These are phyloP conservation scores for Phytopythium vexans DNA, from an alignment of 352 stramenopile species.

Conservation along the genomic window DNA sequence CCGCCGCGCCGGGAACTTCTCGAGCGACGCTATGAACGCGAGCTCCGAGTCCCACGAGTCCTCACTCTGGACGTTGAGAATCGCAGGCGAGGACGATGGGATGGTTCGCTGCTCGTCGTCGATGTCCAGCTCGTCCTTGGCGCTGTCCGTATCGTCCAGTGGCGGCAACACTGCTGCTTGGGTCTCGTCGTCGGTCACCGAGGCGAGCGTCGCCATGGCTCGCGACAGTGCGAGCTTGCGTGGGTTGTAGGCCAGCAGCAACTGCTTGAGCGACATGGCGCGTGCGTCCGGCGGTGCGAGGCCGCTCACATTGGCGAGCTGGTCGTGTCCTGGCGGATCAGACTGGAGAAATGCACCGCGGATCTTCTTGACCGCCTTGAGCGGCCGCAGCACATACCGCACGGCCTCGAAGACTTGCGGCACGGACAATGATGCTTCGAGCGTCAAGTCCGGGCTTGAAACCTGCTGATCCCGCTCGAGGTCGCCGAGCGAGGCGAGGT, in stretches of 20 bases:
- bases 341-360: slow-evolving; percentile 51
- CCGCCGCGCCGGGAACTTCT: slow-evolving; percentile 38
- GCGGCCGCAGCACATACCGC: slow-evolving; percentile 21
- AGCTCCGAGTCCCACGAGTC: slow-evolving; percentile 45
- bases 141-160: neutral
- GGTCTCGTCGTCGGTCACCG: neutral
- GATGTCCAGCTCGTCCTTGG: neutral
- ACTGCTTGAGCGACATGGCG: slow-evolving; percentile 72
- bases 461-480: neutral
- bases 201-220: slow-evolving; percentile 35
- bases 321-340: slow-evolving; percentile 39
- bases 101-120: neutral
- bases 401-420: slow-evolving; percentile 8
- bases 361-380: slow-evolving; percentile 54
- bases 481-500: neutral
- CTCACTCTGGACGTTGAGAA: slow-evolving; percentile 7
- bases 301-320: slow-evolving; percentile 40
- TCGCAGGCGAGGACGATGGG: neutral
- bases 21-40: slow-evolving; percentile 30
- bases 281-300: slow-evolving; percentile 43
- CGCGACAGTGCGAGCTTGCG: slow-evolving; percentile 68
- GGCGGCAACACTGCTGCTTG: too few relatives aligned
- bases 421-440: slow-evolving; percentile 5
- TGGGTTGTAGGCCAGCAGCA: slow-evolving; percentile 68
- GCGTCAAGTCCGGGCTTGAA: neutral